These are phyloP conservation scores for Fusarium hostae DNA, from an alignment of 2,329 filamentous ascomycete genomes.

Conservation along the genomic window DNA sequence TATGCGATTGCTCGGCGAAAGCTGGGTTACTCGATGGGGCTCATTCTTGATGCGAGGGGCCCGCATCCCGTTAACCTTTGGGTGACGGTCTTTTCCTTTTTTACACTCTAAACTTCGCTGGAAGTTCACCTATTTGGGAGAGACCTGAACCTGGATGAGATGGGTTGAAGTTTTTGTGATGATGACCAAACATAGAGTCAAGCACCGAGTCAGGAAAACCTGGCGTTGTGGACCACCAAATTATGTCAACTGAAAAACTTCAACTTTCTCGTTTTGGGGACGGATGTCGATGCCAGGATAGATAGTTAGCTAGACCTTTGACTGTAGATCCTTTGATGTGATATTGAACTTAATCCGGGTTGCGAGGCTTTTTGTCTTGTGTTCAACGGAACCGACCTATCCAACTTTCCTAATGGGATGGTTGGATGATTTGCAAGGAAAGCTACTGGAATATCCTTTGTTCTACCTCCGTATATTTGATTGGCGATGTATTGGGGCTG, in stretches of 20 bases:
- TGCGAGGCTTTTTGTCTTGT: neutral
- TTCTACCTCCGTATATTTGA: neutral
- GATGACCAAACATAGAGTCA: slow-evolving; percentile 96
- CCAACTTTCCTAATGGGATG: neutral
- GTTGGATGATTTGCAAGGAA: neutral
- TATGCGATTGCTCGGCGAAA: slow-evolving; percentile 88
- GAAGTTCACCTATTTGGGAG: slow-evolving; percentile 51
- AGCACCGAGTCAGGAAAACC: slow-evolving; percentile 79
- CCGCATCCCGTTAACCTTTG: slow-evolving; percentile 32
- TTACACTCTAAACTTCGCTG: slow-evolving; percentile 55
- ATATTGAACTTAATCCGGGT: neutral
- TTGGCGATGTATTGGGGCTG: neutral
- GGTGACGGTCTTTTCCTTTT: slow-evolving; percentile 44
- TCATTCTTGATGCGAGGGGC: slow-evolving; percentile 99
- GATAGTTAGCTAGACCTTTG: neutral
- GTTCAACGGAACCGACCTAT: neutral
- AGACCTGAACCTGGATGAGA: slow-evolving; percentile 30
- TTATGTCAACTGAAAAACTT: slow-evolving; percentile 49
- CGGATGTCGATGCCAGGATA: neutral
- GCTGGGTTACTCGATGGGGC: slow-evolving; percentile 99
- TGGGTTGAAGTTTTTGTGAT: slow-evolving; percentile 77
- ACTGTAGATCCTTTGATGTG: neutral
- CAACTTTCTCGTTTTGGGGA: slow-evolving; percentile 22
- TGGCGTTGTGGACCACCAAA: slow-evolving; percentile 49
- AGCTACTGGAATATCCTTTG: no score